Base-by-base conservation (phyloP, 2,329 filamentous ascomycete species). In the Sporothrix globosa region DNA sequence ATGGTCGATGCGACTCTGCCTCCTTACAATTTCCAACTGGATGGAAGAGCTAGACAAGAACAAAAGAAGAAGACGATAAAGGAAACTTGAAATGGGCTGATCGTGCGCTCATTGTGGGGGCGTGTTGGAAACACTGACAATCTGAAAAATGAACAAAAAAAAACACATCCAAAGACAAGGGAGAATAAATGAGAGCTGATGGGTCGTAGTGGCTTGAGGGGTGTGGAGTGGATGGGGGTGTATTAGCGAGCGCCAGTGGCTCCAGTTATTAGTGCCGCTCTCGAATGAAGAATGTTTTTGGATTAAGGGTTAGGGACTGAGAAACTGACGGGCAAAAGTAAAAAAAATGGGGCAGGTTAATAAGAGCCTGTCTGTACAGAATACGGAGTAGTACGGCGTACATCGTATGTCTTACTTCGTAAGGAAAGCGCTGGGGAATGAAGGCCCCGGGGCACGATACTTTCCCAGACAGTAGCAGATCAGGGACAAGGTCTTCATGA, bases 21-120 rank as follows among this genome's bases (percentile, higher is more conserved):
- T n/a, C 46, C 19, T 50, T 19, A 4, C 46, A 5, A 2, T n/a
- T 19, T 48, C 44, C 44, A 19, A 48, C 41, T 50, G 48, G 6
- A 17, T 50, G 48, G 48, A 17, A 6, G 19, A n/a, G 46, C 19
- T 30, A 46, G 11, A 27, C 14, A 13, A 54, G 56, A 61, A 56
- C 41, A 39, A 65, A 60, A 60, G 56, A 61, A 44, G 30, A 13
- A 21, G 61, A 52, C 17, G 19, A 21, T 30, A 34, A 19, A 58
- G 41, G 21, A 65, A n/a, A 50, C 48, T 7, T 30, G 34, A 60
- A 60, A 67, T 72, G 68, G 68, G 71, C 68, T 68, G 66, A 71
- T 70, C 66, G 71, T 58, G 56, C 66, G 56, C 68, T 68, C 44
- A 39, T 46, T 41, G 54, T 60, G 54, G 56, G 70, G 54, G 61